Conservation (phyloP, 1,139 yeast genomes). For the Debaryomyces psychrophilus region DNA sequence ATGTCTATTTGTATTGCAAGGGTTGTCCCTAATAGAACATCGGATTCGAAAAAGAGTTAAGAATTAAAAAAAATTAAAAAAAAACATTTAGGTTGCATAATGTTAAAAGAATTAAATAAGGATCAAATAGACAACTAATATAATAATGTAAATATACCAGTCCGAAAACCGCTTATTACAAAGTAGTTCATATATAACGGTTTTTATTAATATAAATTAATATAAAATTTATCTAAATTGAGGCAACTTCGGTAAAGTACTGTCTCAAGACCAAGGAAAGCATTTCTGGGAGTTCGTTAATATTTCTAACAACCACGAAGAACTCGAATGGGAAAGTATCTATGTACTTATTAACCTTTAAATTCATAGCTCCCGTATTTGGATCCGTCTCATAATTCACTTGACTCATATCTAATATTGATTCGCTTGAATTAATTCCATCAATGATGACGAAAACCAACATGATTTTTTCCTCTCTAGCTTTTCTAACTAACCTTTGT, state of each 20-base stretch:
- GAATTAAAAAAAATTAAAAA: neutral
- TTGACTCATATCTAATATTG: conserved; percentile 93
- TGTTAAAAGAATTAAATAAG: neutral
- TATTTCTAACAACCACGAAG: conserved; percentile 89
- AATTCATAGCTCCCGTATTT: conserved; percentile 66
- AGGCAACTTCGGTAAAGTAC: conserved; percentile 72
- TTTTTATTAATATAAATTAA: neutral
- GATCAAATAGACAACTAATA: conserved; percentile 4
- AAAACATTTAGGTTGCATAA: neutral
- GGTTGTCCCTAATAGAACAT: conserved; percentile 32
- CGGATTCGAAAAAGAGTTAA: neutral
- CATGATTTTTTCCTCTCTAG: conserved; percentile 92
- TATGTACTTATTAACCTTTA: conserved; percentile 82
- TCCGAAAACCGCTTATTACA: neutral
- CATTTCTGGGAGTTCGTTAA: conserved; percentile 89
- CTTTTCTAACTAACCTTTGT: conserved; percentile 81
- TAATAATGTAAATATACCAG: neutral
- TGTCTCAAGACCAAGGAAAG: conserved; percentile 87
- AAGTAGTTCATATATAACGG: neutral
- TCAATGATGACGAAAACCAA: conserved; percentile 93
- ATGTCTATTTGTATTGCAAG: conserved; percentile 55
- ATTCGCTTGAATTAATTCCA: conserved; percentile 80
- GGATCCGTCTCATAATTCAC: conserved; percentile 74
- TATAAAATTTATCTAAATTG: conserved; percentile 18
- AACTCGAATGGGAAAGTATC: conserved; percentile 97